Conservation (phyloP, 371 early-diverging fungal genomes). For the Apophysomyces elegans region DNA sequence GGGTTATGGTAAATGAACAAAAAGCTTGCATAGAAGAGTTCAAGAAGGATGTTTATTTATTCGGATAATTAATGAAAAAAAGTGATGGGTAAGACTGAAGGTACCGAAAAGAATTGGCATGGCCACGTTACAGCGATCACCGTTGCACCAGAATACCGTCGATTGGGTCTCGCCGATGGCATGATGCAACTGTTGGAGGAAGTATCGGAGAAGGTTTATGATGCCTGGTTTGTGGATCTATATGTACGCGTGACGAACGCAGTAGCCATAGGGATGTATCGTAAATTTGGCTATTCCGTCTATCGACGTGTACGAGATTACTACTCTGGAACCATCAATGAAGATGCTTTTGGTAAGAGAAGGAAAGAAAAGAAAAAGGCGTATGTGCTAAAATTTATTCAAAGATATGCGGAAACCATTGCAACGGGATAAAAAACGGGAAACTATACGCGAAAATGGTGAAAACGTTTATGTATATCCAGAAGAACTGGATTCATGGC, state of each 20-base stretch:
- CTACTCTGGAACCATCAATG: conserved; percentile 76
- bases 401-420: conserved; percentile 91
- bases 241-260: conserved; percentile 96
- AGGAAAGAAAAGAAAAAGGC: no score
- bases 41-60: neutral
- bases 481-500: conserved; percentile 61
- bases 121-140: conserved; percentile 99
- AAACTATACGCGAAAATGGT: conserved; percentile 68
- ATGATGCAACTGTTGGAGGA: conserved; percentile 93
- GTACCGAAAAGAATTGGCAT: conserved; percentile 90
- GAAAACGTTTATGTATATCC: conserved; percentile 63
- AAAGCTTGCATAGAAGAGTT: neutral
- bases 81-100: conserved; percentile 98
- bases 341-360: conserved; percentile 53
- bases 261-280: conserved; percentile 97
- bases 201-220: conserved; percentile 69
- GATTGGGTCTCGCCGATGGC: conserved; percentile 87
- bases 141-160: conserved; percentile 95
- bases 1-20: conserved; percentile 75
- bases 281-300: conserved; percentile 90
- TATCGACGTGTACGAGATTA: conserved; percentile 93
- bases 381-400: neutral
- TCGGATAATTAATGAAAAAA: conserved; percentile 8
- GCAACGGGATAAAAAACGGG: conserved; percentile 72
- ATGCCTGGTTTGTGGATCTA: conserved; percentile 97